Base-by-base conservation (phyloP, 2,329 filamentous ascomycete species). In the Aspergillus jensenii region DNA sequence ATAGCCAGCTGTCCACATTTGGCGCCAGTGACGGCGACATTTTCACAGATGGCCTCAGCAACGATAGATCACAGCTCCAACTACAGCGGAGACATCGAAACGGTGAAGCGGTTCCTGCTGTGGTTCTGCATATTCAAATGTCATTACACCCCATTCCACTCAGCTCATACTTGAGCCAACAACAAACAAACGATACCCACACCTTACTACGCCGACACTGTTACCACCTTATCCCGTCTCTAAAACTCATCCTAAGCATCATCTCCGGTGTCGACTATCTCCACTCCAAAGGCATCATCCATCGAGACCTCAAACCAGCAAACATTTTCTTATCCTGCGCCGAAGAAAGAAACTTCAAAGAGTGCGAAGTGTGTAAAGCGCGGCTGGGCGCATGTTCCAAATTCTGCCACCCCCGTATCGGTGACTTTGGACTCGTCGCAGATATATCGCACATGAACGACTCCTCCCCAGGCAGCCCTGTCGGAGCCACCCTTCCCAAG, bases 71-170 rank as follows among this genome's bases (percentile, higher is more conserved):
- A 5, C 73, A 71, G 37, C 61, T 71, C 39, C 71, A 72, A 62
- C 55, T 72, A 33, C 66, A 68, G 52, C 62, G 58, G 40, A 65
- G 65, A 37, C 54, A 37, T 55, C 65, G 63, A 45, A 57, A 68
- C 35, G 60, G 65, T 2, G 58, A 66, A 23, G 68, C 73, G 40
- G 63, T 68, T 4, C 74, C 71, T 23, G 69, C 74, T 19, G 67
- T 86, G 11, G 81, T 82, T 5, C 76, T 89, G 8, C 86, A 88
- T 68, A 85, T 89, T n/a, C 86, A 89, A 66, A 89, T 89, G 85
- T 84, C 83, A 4, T 76, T 87, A 3, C 84, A 87, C 68, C 85
- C 86, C 1, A 78, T 87, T 52, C 87, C 84, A 2, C 76, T 90
- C 11, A 79, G 82, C 8, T 81, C 83, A 1, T 88, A 85, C 64